These are phyloP conservation scores for Schizosaccharomyces lindneri DNA, from an alignment of 805 yeast species.

Conservation along the genomic window DNA sequence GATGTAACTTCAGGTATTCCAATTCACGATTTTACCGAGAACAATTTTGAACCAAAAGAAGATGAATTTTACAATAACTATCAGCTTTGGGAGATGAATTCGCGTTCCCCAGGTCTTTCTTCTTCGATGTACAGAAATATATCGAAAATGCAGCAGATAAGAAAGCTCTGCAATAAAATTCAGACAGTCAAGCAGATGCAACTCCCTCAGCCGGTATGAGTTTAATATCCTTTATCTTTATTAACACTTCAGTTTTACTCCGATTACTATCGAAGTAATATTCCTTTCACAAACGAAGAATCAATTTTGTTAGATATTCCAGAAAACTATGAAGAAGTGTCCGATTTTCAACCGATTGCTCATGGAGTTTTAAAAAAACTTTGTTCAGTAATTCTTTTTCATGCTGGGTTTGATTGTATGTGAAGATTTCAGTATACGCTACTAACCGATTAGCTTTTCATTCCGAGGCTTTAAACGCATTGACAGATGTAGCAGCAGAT, in stretches of 20 bases:
- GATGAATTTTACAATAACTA: neutral
- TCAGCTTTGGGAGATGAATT: neutral
- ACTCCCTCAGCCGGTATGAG: conserved; percentile 24
- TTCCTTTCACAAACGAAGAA: conserved; percentile 84
- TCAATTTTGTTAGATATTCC: neutral
- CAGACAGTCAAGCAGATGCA: conserved; percentile 77
- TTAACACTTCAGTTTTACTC: neutral
- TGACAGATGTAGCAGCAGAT: conserved; percentile 64
- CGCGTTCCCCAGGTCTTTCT: neutral
- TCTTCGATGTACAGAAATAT: conserved; percentile 37
- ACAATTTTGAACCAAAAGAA: neutral
- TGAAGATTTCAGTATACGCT: conserved; percentile 30
- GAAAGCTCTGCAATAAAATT: conserved; percentile 71
- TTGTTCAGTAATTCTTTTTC: neutral
- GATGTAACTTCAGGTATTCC: neutral
- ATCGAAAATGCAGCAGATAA: conserved; percentile 57
- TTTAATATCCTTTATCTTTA: neutral
- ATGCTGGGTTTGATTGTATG: neutral
- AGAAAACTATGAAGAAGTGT: neutral
- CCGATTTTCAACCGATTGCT: neutral
- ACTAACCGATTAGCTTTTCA: conserved; percentile 76
- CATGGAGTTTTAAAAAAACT: conserved; percentile 14
- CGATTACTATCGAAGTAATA: conserved; percentile 23
- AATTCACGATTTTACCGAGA: neutral
- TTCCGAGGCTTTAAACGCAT: conserved; percentile 46